Conservation (phyloP, 2,329 filamentous ascomycete genomes). For the Cladosporium austrohemisphaericum region DNA sequence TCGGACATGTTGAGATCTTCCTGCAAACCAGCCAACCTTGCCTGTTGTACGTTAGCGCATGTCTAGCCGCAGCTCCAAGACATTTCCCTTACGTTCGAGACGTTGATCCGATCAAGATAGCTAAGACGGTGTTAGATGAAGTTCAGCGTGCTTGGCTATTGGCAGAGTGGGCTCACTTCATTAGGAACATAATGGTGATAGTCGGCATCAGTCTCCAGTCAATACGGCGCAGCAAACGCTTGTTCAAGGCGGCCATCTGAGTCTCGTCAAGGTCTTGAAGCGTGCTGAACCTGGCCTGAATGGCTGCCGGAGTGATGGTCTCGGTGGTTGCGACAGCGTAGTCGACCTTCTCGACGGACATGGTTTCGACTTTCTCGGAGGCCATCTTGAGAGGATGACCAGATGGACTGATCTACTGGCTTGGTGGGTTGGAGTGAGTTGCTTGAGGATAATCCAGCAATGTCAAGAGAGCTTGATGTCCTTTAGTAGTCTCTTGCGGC, state of each 20-base stretch:
- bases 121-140: slow-evolving; percentile 19
- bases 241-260: slow-evolving; percentile 30
- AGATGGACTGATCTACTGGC: slow-evolving; percentile 18
- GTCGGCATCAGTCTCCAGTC: slow-evolving; percentile 32
- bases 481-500: slow-evolving; percentile 6
- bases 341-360: slow-evolving; percentile 30
- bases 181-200: slow-evolving; percentile 33
- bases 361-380: slow-evolving; percentile 22
- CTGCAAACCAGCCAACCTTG: slow-evolving; percentile 39
- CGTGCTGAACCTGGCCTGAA: slow-evolving; percentile 29
- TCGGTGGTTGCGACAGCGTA: slow-evolving; percentile 34
- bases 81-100: background rate
- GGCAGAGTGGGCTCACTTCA: slow-evolving; percentile 24
- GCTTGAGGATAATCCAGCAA: background rate
- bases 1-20: slow-evolving; percentile 35
- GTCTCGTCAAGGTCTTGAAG: slow-evolving; percentile 26
- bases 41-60: slow-evolving; percentile 35
- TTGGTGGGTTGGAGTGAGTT: background rate
- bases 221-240: slow-evolving; percentile 27
- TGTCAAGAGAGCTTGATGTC: background rate
- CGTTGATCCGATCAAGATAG: slow-evolving; percentile 38
- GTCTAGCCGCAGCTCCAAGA: no score
- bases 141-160: no score
- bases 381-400: slow-evolving; percentile 22
- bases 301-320: slow-evolving; percentile 27